Evolutionary conservation across 202 grass and related monocot species (phyloP), one percentile per base, ranked within the genome.

Genomic region (Panicum hallii): DNA sequence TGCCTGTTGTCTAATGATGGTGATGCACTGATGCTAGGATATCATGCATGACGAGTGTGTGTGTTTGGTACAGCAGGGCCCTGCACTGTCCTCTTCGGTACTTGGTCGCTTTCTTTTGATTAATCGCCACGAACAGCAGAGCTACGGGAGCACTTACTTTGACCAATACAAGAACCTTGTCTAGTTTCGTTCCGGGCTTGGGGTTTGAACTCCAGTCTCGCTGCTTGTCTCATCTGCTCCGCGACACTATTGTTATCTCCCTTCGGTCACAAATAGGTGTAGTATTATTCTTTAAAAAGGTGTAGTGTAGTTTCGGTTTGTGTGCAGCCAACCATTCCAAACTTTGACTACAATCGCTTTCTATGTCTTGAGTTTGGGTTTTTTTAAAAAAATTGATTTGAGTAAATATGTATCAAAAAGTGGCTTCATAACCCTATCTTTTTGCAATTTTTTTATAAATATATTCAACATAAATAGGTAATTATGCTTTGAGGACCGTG

Each of bases 31-130:
- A 26, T 10, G 20, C 7, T 57, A 56, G 2, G 5, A 5, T 44
- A 70, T 9, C 6, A 28, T 44, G 23, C 42, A 57, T 80, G 49
- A 34, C 44, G 44, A 26, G 26, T 17, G 87, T 66, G 20, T 66
- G 2, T 46, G 69, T 41, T 78, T 11, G 54, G 52, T 75, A 70
- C 60, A 84, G 64, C 26, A 19, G 26, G 6, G 47, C 52, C 22
- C 44, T 75, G 61, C 73, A 50, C 56, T 40, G 7, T 56, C 36
- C 74, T 63, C 70, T 86, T 91, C 84, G 85, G 89, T 87, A 90
- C 89, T 87, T 81, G 88, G 81, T 66, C 64, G 81, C 41, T 42
- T 38, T 57, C 5, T 58, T 79, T 88, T 81, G 75, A 84, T 80
- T 48, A 81, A 84, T 78, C 65, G 23, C 36, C 53, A 69, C 26